phyloP scores from a whole-genome alignment of 78 protist genomes.

The Blattamonas nauphoetae region DNA sequence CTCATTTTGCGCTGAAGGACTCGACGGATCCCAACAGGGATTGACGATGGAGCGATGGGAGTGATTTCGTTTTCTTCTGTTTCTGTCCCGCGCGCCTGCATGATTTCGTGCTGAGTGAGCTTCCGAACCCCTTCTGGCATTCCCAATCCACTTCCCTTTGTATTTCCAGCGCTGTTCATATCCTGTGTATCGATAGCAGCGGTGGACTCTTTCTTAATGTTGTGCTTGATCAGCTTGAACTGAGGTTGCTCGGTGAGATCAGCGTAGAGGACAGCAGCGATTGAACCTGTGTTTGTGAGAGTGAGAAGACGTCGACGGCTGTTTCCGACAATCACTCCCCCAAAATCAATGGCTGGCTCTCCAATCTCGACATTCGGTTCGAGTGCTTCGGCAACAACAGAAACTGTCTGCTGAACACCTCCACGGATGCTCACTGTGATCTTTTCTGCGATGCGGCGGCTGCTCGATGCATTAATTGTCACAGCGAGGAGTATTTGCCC shows the following conservation, averaged over 20 bases:
- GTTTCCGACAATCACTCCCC: conserved; percentile 23
- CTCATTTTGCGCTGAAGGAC: too few relatives aligned
- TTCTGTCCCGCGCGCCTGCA: too few relatives aligned
- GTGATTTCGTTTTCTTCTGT: not conserved
- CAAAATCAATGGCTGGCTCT: conserved; percentile 19
- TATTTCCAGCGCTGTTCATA: not conserved
- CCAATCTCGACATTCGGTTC: conserved; percentile 18
- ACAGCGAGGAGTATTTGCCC: not conserved
- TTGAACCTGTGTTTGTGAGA: conserved; percentile 6
- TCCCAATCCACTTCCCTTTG: conserved; percentile 8
- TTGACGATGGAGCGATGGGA: not conserved
- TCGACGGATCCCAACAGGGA: too few relatives aligned
- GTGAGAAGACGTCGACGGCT: not conserved
- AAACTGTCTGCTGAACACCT: not conserved
- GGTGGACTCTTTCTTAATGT: too few relatives aligned
- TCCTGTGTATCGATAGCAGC: too few relatives aligned
- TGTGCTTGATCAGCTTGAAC: too few relatives aligned
- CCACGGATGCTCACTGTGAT: conserved; percentile 5
- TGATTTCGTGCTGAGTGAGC: too few relatives aligned
- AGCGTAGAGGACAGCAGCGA: conserved; percentile 2
- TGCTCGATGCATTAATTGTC: not conserved
- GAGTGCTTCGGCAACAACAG: conserved; percentile 21
- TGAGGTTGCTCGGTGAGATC: conserved; percentile 3
- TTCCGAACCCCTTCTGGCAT: conserved; percentile 20
- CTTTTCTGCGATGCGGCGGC: not conserved